Conservation (phyloP, 345 rosid genomes). For the Acer negundo region DNA sequence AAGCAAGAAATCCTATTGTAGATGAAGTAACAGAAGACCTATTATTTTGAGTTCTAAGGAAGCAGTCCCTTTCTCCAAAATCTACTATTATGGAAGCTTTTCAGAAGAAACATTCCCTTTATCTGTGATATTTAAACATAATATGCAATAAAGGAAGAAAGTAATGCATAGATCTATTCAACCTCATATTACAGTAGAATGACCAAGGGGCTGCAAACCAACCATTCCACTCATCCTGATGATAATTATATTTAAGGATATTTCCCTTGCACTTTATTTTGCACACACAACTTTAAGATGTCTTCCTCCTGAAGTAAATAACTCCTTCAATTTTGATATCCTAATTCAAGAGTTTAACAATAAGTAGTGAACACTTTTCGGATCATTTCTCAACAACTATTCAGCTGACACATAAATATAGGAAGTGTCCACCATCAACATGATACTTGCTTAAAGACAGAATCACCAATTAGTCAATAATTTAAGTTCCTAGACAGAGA, state of each 20-base stretch:
- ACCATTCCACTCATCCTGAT: neutral
- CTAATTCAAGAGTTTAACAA: constrained; percentile 3
- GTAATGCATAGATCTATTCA: neutral
- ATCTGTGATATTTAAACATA: neutral
- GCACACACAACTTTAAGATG: too few species aligned
- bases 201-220: neutral
- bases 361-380: neutral
- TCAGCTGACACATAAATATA: neutral
- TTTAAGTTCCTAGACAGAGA: neutral
- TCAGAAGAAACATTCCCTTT: neutral
- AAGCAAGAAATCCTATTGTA: neutral
- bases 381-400: neutral
- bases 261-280: neutral
- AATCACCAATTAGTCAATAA: neutral
- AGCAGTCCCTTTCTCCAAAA: neutral
- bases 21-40: neutral
- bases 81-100: neutral
- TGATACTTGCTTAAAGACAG: neutral
- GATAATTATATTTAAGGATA: neutral
- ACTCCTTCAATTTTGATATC: neutral
- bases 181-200: neutral
- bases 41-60: neutral
- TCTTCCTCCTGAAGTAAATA: neutral
- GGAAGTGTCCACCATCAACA: neutral
- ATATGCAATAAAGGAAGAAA: neutral